phyloP scores from a whole-genome alignment of 805 yeast species.

The Kregervanrija pseudodelftensis region DNA sequence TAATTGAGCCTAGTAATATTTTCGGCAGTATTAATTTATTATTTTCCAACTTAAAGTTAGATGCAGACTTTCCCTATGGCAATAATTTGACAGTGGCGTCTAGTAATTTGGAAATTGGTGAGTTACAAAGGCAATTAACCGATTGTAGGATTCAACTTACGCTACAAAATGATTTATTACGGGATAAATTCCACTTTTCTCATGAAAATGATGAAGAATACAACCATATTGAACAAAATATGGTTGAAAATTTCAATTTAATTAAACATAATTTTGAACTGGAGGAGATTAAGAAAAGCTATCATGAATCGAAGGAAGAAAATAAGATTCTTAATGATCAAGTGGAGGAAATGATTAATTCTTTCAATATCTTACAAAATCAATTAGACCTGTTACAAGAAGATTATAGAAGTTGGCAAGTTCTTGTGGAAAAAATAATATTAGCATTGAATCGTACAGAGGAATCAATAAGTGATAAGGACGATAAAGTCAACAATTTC shows the following conservation, averaged over 20 bases:
- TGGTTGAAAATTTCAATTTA: too few relatives aligned
- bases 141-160: constrained; percentile 29
- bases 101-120: constrained; percentile 16
- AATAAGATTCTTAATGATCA: constrained; percentile 11
- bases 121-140: constrained; percentile 24
- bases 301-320: constrained; percentile 9
- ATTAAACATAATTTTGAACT: too few relatives aligned
- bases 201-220: not conserved
- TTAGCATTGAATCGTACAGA: not conserved
- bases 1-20: constrained; percentile 4
- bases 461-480: not conserved
- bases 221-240: not conserved
- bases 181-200: constrained; percentile 10
- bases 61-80: too few relatives aligned
- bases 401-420: constrained; percentile 14
- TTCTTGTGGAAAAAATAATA: constrained; percentile 8
- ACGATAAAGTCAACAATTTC: constrained; percentile 1
- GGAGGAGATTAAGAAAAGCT: too few relatives aligned
- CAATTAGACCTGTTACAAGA: constrained; percentile 12
- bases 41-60: not conserved
- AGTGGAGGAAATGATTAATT: constrained; percentile 12
- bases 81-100: too few relatives aligned
- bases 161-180: constrained; percentile 24
- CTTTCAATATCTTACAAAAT: constrained; percentile 13
- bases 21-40: constrained; percentile 5